A percentile compares a stretch with the other conserved stretches of the same genome.
Conservation (phyloP, 2,329 filamentous ascomycete species). For the Camptophora hylomeconis region DNA sequence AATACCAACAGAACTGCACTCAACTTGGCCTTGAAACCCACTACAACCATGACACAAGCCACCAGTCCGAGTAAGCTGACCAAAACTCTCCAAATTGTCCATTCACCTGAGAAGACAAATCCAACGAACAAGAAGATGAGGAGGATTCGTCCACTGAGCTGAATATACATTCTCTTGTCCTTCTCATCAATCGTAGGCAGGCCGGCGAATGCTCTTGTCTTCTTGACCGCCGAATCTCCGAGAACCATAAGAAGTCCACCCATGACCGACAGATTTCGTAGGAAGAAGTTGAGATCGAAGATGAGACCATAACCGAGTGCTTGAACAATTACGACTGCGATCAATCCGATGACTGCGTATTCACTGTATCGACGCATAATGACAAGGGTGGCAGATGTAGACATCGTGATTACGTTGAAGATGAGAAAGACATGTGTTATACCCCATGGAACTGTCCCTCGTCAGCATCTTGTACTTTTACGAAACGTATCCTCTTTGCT, state of each 20-base stretch:
- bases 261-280: constrained; percentile 94
- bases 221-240: constrained; percentile 94
- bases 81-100: constrained; percentile 75
- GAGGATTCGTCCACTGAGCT: constrained; percentile 87
- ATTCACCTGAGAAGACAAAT: constrained; percentile 89
- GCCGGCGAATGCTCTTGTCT: constrained; percentile 91
- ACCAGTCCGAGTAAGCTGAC: constrained; percentile 77
- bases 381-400: constrained; percentile 66
- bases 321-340: constrained; percentile 82
- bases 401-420: constrained; percentile 80
- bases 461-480: constrained; percentile 12
- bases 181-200: constrained; percentile 93
- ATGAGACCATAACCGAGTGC: constrained; percentile 94
- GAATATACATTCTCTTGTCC: constrained; percentile 99
- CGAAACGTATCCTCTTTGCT: constrained; percentile 7
- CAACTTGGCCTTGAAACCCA: constrained; percentile 99
- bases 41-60: constrained; percentile 95
- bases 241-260: constrained; percentile 95
- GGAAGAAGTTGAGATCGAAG: constrained; percentile 99
- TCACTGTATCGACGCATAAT: constrained; percentile 88
- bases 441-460: constrained; percentile 60
- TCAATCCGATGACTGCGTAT: constrained; percentile 79
- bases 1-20: constrained; percentile 91
- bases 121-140: constrained; percentile 96
- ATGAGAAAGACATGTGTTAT: constrained; percentile 89